Percentiles rank a stretch among this genome's conserved stretches.
Conservation (phyloP, 495 filamentous ascomycete genomes). For the Neurospora sp. region DNA sequence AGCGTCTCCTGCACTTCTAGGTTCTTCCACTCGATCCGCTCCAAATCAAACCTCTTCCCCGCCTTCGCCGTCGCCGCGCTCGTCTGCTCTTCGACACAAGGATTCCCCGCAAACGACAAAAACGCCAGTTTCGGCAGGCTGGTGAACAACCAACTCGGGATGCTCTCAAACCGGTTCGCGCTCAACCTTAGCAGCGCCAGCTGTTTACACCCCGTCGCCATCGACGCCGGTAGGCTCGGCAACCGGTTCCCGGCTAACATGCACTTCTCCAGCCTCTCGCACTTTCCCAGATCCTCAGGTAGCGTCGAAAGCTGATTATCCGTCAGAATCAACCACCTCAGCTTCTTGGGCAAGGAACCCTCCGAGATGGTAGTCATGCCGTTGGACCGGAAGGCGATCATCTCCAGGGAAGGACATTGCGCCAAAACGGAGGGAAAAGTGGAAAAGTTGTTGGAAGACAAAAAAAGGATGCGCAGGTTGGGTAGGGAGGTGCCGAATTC, state of each 20-base stretch:
- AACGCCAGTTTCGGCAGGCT: conserved; percentile 32
- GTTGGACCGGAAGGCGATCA: conserved; percentile 37
- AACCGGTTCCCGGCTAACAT: conserved; percentile 35
- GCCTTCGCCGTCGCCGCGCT: conserved; percentile 8
- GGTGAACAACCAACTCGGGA: conserved; percentile 33
- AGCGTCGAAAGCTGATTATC: conserved; percentile 28
- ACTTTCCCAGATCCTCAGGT: conserved; percentile 30
- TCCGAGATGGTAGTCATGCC: conserved; percentile 32
- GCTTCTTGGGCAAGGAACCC: conserved; percentile 25
- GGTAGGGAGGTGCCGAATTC: conserved; percentile 26
- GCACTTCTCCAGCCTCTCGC: conserved; percentile 31
- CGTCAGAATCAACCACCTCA: conserved; percentile 37
- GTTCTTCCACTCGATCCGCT: conserved; percentile 28
- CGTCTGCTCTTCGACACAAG: conserved; percentile 19
- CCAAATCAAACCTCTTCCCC: conserved; percentile 12
- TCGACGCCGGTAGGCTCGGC: conserved; percentile 23
- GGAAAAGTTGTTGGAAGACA: conserved; percentile 35
- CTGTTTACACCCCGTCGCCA: conserved; percentile 29
- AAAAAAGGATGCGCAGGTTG: conserved; percentile 33
- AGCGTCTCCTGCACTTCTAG: conserved; percentile 26
- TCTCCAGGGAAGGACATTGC: conserved; percentile 32
- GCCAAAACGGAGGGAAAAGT: conserved; percentile 31
- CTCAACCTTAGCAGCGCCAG: conserved; percentile 32
- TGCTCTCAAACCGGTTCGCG: conserved; percentile 24
- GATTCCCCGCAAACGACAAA: conserved; percentile 36